A percentile compares a stretch with the other conserved stretches of the same genome.
phyloP scores from a whole-genome alignment of 1,284 basidiomycete species.

The Ustilago bromivora region DNA sequence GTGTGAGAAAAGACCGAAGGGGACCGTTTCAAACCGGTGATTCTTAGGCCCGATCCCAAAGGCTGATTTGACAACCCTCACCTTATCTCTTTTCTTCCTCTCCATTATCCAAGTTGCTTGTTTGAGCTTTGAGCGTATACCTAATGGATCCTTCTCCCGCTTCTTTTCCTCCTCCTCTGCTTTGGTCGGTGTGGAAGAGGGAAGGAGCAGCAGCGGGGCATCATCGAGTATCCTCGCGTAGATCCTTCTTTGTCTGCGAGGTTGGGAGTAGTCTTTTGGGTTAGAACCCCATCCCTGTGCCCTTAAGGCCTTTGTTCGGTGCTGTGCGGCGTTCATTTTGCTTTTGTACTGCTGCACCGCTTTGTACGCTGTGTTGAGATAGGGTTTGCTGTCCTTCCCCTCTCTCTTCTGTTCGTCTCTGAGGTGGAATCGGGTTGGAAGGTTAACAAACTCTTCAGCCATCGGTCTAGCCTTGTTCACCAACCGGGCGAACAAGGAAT shows the following conservation, averaged over 20 bases:
- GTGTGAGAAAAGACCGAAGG: not conserved
- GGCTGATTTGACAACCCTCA: slow-evolving; percentile 1
- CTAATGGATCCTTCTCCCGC: slow-evolving; percentile 7
- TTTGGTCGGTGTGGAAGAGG: not conserved
- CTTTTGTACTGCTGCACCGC: slow-evolving; percentile 12
- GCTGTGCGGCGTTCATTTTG: not conserved
- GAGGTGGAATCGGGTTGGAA: slow-evolving; percentile 6
- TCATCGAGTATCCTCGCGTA: slow-evolving; percentile 26
- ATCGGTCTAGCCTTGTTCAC: slow-evolving; percentile 9
- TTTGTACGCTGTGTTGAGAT: not conserved
- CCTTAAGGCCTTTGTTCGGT: slow-evolving; percentile 12
- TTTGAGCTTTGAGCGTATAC: not conserved
- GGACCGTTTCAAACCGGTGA: not conserved
- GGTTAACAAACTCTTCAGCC: not conserved
- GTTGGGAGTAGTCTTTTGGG: slow-evolving; percentile 18
- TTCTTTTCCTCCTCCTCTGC: not conserved
- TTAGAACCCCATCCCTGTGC: slow-evolving; percentile 35
- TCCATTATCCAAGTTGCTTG: not conserved
- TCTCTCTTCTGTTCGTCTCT: not conserved
- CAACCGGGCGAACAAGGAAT: slow-evolving; percentile 8
- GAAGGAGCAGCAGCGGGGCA: slow-evolving; percentile 12
- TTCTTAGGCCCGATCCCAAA: not conserved
- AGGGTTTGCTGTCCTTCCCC: not conserved
- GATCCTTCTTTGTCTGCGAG: slow-evolving; percentile 21
- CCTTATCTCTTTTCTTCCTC: not conserved